These are phyloP conservation scores for Chlorella sp. DNA, from an alignment of 139 green algal genomes.

Conservation along the genomic window DNA sequence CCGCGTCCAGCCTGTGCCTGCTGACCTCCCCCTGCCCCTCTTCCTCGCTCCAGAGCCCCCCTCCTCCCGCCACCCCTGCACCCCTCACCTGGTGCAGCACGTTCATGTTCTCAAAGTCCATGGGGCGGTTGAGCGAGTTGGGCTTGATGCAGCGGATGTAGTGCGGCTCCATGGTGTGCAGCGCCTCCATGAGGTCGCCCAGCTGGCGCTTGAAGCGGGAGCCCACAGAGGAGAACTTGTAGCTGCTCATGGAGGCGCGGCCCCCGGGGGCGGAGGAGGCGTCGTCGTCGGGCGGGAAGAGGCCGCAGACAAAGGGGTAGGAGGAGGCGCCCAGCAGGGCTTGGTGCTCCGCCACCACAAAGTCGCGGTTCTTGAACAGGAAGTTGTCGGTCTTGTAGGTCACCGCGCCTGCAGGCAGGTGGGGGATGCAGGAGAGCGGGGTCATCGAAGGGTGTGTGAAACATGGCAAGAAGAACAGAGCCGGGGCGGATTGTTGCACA, in stretches of 20 bases:
- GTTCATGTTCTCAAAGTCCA: slow-evolving; percentile 91
- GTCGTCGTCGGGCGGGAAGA: slow-evolving; percentile 71
- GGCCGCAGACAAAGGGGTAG: slow-evolving; percentile 66
- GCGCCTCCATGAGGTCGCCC: slow-evolving; percentile 90
- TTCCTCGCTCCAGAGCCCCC: not conserved
- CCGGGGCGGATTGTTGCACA: no score
- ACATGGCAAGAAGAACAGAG: not conserved
- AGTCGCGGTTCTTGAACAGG: slow-evolving; percentile 91
- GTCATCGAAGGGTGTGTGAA: not conserved
- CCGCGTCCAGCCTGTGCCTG: not conserved
- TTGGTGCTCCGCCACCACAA: slow-evolving; percentile 97
- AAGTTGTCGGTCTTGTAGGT: slow-evolving; percentile 83
- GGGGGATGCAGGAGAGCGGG: not conserved
- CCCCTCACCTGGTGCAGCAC: slow-evolving; percentile 81
- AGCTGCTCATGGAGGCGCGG: slow-evolving; percentile 45
- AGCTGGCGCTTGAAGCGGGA: slow-evolving; percentile 97
- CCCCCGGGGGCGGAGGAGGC: not conserved
- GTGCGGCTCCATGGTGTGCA: slow-evolving; percentile 95
- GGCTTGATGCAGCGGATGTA: slow-evolving; percentile 99
- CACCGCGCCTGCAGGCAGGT: slow-evolving; percentile 53
- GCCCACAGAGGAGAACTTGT: slow-evolving; percentile 92
- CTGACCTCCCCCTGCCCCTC: not conserved
- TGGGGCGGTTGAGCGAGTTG: slow-evolving; percentile 84
- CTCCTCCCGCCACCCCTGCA: not conserved
- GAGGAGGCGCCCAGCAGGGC: slow-evolving; percentile 76